Percentiles rank a stretch among this genome's conserved stretches.
Evolutionary conservation across 202 grass and related monocot species (phyloP).

Genomic region (Setaria viridis): DNA sequence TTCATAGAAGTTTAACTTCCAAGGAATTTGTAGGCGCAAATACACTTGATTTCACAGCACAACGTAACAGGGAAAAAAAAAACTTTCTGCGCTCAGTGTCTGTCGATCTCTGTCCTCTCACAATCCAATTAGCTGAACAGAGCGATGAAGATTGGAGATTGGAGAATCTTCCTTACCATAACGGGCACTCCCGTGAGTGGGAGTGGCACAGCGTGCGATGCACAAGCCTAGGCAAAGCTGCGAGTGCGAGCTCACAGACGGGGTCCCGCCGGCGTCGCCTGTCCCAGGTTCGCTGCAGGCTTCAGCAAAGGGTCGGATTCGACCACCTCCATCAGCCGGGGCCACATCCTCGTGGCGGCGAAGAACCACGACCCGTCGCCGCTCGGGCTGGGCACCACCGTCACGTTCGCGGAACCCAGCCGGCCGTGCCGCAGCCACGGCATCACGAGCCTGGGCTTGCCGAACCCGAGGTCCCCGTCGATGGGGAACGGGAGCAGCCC

Average conservation of each 20-base stretch:
- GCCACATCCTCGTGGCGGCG: constrained; percentile 57
- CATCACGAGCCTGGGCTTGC: constrained; percentile 56
- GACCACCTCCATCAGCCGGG: constrained; percentile 58
- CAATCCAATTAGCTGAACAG: background rate
- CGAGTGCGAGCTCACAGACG: constrained; percentile 28
- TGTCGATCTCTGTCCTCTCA: background rate
- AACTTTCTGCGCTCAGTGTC: too few relatives aligned
- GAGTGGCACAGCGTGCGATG: background rate
- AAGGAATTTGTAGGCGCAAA: background rate
- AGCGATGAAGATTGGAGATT: too few relatives aligned
- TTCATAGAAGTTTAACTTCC: background rate
- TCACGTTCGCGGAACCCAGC: constrained; percentile 53
- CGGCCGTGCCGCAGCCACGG: constrained; percentile 55
- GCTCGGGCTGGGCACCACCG: constrained; percentile 37
- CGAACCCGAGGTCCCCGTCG: constrained; percentile 68
- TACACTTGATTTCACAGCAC: background rate
- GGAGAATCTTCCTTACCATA: background rate
- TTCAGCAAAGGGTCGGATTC: constrained; percentile 56
- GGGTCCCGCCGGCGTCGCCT: constrained; percentile 5
- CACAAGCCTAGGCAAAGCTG: background rate
- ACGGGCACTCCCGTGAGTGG: background rate
- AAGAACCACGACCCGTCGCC: constrained; percentile 75
- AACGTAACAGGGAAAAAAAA: background rate
- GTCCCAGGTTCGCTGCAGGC: constrained; percentile 53
- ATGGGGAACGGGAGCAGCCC: constrained; percentile 57